These are phyloP conservation scores for Tetrahymena thermophila DNA, from an alignment of 73 alveolate species.

Conservation along the genomic window DNA sequence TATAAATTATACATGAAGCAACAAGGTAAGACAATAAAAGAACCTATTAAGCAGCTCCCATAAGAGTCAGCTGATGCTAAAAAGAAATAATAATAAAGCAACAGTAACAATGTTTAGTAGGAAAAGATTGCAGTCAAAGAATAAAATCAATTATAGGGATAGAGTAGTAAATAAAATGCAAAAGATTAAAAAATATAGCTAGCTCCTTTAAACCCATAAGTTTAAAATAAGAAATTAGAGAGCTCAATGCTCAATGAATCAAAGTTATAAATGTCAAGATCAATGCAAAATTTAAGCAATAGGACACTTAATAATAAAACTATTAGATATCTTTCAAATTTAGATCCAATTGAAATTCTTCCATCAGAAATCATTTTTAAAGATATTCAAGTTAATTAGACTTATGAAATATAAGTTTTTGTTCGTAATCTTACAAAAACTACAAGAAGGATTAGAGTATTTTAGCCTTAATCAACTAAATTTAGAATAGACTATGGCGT, in stretches of 20 bases:
- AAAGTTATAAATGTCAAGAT: background rate
- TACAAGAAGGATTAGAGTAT: conserved; percentile 80
- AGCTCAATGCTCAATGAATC: background rate
- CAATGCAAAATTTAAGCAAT: background rate
- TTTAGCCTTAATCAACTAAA: conserved; percentile 84
- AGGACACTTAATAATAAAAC: background rate
- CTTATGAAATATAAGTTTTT: conserved; percentile 92
- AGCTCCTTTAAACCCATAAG: background rate
- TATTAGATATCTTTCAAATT: conserved; percentile 28
- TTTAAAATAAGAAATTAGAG: background rate
- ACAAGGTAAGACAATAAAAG: background rate
- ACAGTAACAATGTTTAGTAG: background rate
- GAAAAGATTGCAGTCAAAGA: background rate
- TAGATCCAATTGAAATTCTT: conserved; percentile 72
- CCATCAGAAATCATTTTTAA: conserved; percentile 87
- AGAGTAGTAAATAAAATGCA: background rate
- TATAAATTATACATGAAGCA: background rate
- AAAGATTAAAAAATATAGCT: background rate
- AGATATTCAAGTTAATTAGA: conserved; percentile 91
- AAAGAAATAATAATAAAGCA: background rate
- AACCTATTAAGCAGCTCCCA: background rate
- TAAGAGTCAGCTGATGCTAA: background rate
- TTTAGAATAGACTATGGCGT: conserved; percentile 73
- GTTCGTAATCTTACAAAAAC: conserved; percentile 87
- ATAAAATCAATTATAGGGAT: background rate